phyloP scores from a whole-genome alignment of 176 grass and related monocot species.

The Pontederia crassipes region DNA sequence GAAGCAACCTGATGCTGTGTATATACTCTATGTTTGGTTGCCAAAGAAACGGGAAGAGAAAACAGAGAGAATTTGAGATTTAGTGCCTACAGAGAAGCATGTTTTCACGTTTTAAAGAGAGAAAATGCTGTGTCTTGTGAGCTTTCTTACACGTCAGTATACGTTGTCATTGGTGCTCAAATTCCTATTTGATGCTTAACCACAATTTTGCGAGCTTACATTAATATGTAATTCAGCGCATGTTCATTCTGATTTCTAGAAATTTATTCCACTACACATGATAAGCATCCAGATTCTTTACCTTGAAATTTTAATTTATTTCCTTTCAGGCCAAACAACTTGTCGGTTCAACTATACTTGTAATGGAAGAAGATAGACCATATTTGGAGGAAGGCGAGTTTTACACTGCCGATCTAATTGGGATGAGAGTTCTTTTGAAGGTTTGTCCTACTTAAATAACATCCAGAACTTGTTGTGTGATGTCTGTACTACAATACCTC shows the following conservation, averaged over 20 bases:
- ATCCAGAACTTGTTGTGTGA: background rate
- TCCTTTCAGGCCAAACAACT: slow-evolving; percentile 58
- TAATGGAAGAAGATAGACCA: slow-evolving; percentile 53
- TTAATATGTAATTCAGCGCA: background rate
- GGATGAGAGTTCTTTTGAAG: slow-evolving; percentile 80
- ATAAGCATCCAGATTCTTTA: background rate
- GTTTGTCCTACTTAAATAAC: slow-evolving; percentile 19
- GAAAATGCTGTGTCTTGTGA: too few species aligned
- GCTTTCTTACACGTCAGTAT: too few species aligned
- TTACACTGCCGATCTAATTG: slow-evolving; percentile 72
- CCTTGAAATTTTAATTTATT: background rate
- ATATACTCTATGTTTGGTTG: too few species aligned
- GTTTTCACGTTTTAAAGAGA: too few species aligned
- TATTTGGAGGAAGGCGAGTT: slow-evolving; percentile 65
- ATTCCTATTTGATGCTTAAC: too few species aligned
- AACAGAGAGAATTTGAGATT: too few species aligned
- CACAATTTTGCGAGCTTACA: too few species aligned
- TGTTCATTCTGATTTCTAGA: background rate
- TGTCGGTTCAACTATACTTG: slow-evolving; percentile 74
- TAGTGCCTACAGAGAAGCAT: too few species aligned
- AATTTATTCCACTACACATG: background rate
- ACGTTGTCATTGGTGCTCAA: too few species aligned
- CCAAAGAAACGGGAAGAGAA: too few species aligned
- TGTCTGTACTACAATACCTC: background rate
- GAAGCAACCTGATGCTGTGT: too few species aligned